Conservation (phyloP, 192 early-diverging fungal genomes). For the Umbelopsis vinacea region DNA sequence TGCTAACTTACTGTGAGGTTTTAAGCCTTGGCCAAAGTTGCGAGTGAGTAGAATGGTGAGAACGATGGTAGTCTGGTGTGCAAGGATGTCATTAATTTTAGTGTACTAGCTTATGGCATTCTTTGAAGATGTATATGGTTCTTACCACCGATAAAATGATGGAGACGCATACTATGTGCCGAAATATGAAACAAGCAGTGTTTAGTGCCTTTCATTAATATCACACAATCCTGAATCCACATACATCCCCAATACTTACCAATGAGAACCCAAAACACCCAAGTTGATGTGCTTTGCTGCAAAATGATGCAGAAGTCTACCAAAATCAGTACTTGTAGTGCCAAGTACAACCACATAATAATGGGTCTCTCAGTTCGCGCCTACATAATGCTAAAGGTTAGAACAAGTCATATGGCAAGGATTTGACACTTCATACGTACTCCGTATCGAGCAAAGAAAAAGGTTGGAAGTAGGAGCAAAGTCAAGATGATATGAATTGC, state of each 20-base stretch:
- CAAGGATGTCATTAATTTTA: neutral
- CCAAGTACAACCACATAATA: constrained; percentile 19
- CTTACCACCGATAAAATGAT: constrained; percentile 30
- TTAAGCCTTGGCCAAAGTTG: constrained; percentile 35
- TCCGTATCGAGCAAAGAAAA: constrained; percentile 23
- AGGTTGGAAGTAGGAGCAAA: constrained; percentile 8
- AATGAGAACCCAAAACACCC: constrained; percentile 33
- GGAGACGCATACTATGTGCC: constrained; percentile 20
- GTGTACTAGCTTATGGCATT: neutral
- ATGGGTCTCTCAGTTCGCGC: constrained; percentile 5
- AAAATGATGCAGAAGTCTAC: constrained; percentile 29
- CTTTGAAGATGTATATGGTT: no score
- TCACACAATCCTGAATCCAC: neutral
- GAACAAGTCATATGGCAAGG: neutral
- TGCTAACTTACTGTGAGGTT: constrained; percentile 31
- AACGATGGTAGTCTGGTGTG: constrained; percentile 17
- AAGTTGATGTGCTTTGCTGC: constrained; percentile 25
- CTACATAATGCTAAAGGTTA: neutral
- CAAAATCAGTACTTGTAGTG: constrained; percentile 9
- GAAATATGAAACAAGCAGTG: neutral
- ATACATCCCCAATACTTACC: constrained; percentile 4
- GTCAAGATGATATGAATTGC: constrained; percentile 26
- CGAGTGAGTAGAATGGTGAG: constrained; percentile 1
- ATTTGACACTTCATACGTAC: neutral
- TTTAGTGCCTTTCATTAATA: neutral